Evolutionary conservation across 2,329 filamentous ascomycete species (phyloP), one percentile per base, ranked within the genome.

Genomic region (Penicillium sp.): DNA sequence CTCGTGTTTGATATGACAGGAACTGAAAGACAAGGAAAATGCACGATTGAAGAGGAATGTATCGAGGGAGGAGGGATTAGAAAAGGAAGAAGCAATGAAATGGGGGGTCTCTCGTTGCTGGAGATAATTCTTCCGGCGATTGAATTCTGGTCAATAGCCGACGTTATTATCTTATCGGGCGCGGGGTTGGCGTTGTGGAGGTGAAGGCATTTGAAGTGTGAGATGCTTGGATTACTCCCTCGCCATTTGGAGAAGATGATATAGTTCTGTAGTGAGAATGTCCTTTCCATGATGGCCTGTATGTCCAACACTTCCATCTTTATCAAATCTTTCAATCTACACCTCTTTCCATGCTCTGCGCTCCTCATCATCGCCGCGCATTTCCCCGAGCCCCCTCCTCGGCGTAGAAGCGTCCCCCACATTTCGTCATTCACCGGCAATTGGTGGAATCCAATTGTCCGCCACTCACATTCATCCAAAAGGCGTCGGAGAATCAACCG

Each of bases 61-160:
- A n/a, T 14, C 18, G 35, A 52, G 22, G 50, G 24, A 31, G 35
- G 50, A 54, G 14, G 49, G 59, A 55, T 44, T 60, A 50, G 47
- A 59, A 40, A 43, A 60, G 54, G 49, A 47, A 59, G 39, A 44
- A 41, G 18, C 16, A 47, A 39, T 27, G 24, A 6, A 36, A 37
- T 19, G 46, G 57, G 61, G 35, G 35, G 31, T 58, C 31, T 31
- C 60, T 54, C 36, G 54, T 59, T 55, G 52, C 60, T 66, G 63
- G 64, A 65, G 14, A 59, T 66, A 65, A 67, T 67, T 68, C 62
- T 64, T 66, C 62, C 65, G 66, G 62, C 64, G 52, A 64, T 68
- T 69, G 66, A 65, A 66, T 39, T 46, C 31, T 40, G 35, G 27
- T 66, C 66, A 70, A 72, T 70, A 70, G 68, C 69, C 69, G 70